Conservation (phyloP, 2,329 filamentous ascomycete genomes). For the Colletotrichum plurivorum region DNA sequence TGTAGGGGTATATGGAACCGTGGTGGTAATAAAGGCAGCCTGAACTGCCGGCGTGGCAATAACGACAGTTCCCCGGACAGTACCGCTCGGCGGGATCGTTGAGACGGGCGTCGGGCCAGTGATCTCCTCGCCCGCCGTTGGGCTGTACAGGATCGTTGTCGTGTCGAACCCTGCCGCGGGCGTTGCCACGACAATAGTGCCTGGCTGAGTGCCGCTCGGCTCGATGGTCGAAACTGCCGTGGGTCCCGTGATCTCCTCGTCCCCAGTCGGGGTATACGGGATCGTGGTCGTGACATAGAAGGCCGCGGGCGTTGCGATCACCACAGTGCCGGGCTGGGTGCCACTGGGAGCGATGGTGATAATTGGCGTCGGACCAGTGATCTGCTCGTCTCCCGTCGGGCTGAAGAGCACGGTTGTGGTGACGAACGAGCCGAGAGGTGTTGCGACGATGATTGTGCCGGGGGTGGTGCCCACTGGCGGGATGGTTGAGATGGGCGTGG, state of each 20-base stretch:
- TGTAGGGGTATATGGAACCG: neutral
- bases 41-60: conserved; percentile 1
- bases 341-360: conserved; percentile 28
- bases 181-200: neutral
- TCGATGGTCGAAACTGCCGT: neutral
- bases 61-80: conserved; percentile 20
- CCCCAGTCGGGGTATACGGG: neutral
- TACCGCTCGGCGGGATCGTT: conserved; percentile 21
- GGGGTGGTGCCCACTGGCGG: conserved; percentile 22
- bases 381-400: neutral
- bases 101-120: conserved; percentile 12
- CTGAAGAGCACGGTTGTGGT: neutral
- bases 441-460: conserved; percentile 32
- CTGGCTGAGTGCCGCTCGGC: neutral
- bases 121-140: neutral
- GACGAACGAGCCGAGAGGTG: neutral
- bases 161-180: neutral
- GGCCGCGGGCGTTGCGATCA: conserved; percentile 14
- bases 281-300: neutral
- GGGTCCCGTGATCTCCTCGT: neutral
- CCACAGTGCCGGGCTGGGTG: conserved; percentile 24
- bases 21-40: neutral
- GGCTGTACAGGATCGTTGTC: conserved; percentile 7
- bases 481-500: conserved; percentile 26
- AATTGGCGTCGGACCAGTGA: conserved; percentile 7